Evolutionary conservation across 805 yeast species (phyloP).

Genomic region (Nakazawaea sp.): DNA sequence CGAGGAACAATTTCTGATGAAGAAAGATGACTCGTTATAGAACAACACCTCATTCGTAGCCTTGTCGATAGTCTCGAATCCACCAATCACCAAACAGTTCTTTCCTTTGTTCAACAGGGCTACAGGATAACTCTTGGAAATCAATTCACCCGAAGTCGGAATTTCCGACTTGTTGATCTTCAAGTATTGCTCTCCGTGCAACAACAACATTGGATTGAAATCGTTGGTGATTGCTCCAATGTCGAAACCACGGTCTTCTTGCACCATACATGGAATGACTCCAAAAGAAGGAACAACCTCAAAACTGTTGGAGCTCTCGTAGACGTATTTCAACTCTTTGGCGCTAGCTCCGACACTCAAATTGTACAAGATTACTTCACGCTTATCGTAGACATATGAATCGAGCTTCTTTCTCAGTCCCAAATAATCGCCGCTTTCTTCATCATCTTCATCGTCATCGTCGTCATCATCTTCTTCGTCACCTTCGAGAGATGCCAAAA

Average conservation of each 20-base stretch:
- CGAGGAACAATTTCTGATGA: constrained; percentile 70
- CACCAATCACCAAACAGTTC: constrained; percentile 74
- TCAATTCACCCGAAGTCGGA: constrained; percentile 61
- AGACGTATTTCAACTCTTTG: constrained; percentile 68
- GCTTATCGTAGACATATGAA: constrained; percentile 52
- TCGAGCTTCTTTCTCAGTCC: constrained; percentile 33
- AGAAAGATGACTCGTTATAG: constrained; percentile 77
- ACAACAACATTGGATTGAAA: constrained; percentile 81
- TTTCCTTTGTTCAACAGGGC: constrained; percentile 79
- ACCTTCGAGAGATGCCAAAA: constrained; percentile 56
- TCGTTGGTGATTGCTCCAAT: constrained; percentile 60
- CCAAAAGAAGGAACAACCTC: constrained; percentile 88
- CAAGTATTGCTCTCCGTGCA: constrained; percentile 94
- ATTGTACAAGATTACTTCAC: constrained; percentile 78
- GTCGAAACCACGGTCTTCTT: constrained; percentile 48
- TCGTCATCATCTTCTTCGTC: constrained; percentile 38
- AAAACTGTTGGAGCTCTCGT: constrained; percentile 71
- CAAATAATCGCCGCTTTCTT: constrained; percentile 37
- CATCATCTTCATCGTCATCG: constrained; percentile 37
- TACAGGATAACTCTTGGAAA: constrained; percentile 59
- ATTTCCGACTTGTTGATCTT: constrained; percentile 71
- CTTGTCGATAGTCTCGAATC: constrained; percentile 62
- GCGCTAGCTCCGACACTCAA: constrained; percentile 83
- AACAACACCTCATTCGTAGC: constrained; percentile 64
- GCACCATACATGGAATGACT: constrained; percentile 77